Base-by-base conservation (phyloP, 345 rosid genomes). In the Anastatica hierochuntica region DNA sequence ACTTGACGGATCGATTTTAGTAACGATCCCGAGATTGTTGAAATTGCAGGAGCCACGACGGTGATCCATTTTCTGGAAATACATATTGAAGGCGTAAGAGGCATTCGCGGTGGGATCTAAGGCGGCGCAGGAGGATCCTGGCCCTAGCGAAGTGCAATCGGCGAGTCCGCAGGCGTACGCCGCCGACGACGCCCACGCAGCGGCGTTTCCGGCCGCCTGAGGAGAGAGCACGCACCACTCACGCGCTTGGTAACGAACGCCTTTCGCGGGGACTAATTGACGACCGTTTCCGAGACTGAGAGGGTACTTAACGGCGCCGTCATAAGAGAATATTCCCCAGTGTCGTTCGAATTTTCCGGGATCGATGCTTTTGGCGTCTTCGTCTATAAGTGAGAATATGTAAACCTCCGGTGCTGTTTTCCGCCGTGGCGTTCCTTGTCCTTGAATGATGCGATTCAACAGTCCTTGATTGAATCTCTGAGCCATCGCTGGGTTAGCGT, bases 331-430 rank as follows among this genome's bases (percentile, higher is more conserved):
- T 13, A 94, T 40, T 14, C 99, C 92, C 95, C 88, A 86, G 6
- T 86, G 95, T 16, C 92, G 33, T 53, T 84, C 88, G 42, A 84
- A 89, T 31, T 81, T 85, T 1, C 95, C 94, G 0, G 95, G 97
- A 1, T 63, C 68, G 24, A 77, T 37, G 63, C 97, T 85, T 60
- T 94, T 94, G 3, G 16, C 43, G 62, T 94, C 99, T 66, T 94
- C 99, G 47, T 94, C 99, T 3, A 83, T 63, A 8, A 90, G 67
- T 8, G 83, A 76, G 60, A 88, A 94, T 9, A 88, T 2, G 74
- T 88, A 94, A 30, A 81, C 69, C 7, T 88, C 95, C 0, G 90
- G 80, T 6, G 82, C 78, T 6, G 71, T 68, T 14, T 65, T 67
- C 29, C 87, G 79, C 29, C 72, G 72, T 1, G 97, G 97, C 19